Evolutionary conservation across 257 asterid species (phyloP).

Genomic region (Solanum bulbocastanum): DNA sequence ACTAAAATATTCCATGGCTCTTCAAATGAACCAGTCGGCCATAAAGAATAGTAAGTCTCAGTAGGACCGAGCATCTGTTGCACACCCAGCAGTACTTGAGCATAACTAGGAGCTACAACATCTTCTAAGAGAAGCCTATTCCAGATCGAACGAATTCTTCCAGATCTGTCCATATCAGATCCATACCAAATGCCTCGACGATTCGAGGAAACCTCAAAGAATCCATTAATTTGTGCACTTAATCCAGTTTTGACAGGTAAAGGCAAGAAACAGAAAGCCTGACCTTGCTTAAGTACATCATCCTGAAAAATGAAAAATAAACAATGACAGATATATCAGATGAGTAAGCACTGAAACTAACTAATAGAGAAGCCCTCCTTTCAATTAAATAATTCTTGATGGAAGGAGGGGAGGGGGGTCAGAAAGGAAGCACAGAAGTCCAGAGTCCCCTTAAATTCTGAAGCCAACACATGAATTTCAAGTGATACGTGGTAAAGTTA

Average conservation of each 20-base stretch:
- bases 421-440: not conserved
- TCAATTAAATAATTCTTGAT: not conserved
- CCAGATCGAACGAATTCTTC: conserved; percentile 93
- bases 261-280: conserved; percentile 95
- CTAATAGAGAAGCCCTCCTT: not conserved
- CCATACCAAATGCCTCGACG: conserved; percentile 99
- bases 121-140: conserved; percentile 91
- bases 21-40: conserved; percentile 89
- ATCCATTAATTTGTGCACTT: conserved; percentile 73
- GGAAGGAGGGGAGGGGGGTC: not conserved
- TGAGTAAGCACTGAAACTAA: not conserved
- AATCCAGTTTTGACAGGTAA: conserved; percentile 93
- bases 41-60: conserved; percentile 54
- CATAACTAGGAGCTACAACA: conserved; percentile 75
- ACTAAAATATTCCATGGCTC: conserved; percentile 91
- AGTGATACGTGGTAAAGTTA: not conserved
- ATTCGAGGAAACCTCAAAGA: conserved; percentile 91
- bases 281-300: conserved; percentile 50
- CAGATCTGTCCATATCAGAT: conserved; percentile 97
- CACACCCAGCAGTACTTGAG: conserved; percentile 49
- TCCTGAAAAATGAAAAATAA: conserved; percentile 31
- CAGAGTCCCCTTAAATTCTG: not conserved
- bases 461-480: not conserved
- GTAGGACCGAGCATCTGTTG: conserved; percentile 54
- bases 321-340: conserved; percentile 1